phyloP scores from a whole-genome alignment of 805 yeast species.

The Yamadazyma olivae region DNA sequence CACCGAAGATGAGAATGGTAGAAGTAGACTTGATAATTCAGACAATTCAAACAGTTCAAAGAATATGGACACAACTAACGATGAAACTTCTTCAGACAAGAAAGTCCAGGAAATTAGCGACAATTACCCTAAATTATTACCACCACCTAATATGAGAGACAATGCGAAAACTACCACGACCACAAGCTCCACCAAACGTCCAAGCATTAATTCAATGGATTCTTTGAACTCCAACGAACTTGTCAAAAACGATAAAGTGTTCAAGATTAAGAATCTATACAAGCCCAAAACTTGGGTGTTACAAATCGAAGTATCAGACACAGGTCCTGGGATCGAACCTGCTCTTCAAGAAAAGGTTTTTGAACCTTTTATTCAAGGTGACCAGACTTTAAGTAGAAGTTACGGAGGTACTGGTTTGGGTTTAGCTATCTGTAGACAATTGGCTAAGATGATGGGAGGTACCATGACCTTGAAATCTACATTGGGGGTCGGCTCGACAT shows the following conservation, averaged over 20 bases:
- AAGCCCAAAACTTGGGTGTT: constrained; percentile 52
- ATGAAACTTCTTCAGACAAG: not conserved
- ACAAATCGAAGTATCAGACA: constrained; percentile 76
- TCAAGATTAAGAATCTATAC: constrained; percentile 30
- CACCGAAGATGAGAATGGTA: not conserved
- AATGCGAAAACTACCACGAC: not conserved
- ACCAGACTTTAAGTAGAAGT: constrained; percentile 84
- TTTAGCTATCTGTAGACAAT: constrained; percentile 80
- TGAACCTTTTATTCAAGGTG: constrained; percentile 97
- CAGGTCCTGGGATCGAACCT: constrained; percentile 92
- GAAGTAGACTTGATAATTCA: not conserved
- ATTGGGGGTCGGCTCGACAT: constrained; percentile 81
- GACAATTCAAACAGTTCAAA: not conserved
- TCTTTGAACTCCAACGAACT: constrained; percentile 23
- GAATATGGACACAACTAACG: not conserved
- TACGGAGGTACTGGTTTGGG: constrained; percentile 98
- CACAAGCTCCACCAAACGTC: constrained; percentile 9
- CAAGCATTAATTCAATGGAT: constrained; percentile 11
- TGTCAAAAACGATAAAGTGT: constrained; percentile 33
- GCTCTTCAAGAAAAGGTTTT: constrained; percentile 80
- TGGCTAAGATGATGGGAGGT: constrained; percentile 90
- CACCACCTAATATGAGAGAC: constrained; percentile 14
- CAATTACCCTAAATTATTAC: constrained; percentile 5
- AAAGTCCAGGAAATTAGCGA: not conserved
- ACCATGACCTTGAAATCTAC: constrained; percentile 69